Base-by-base conservation (phyloP, 2,329 filamentous ascomycete species). In the Fusarium globosum region DNA sequence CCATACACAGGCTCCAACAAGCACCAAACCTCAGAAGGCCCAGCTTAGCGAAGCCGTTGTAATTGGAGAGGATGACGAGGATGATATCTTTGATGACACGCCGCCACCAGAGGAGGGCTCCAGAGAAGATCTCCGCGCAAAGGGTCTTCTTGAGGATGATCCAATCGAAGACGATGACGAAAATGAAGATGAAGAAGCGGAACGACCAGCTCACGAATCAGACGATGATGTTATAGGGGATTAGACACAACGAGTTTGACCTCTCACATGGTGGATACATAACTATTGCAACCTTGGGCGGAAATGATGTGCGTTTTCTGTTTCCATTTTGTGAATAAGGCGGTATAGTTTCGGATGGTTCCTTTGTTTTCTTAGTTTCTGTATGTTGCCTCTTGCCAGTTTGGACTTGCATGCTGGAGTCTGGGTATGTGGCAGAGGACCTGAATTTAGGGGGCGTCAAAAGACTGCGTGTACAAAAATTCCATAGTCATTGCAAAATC, bases 71-170 rank as follows among this genome's bases (percentile, higher is more conserved):
- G 80, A 83, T 7, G 82, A 83, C 6, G 80, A 80, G 10, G 80
- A 83, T 16, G 84, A 86, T 58, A 81, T 85, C 26, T 85, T 87
- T 42, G 85, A 86, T 62, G 85, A 85, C 42, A 86, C 86, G 33
- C 81, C 80, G 0, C 87, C 88, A 68, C 86, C 85, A 0, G 89
- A 90, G 72, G 90, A 91, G 76, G 90, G 88, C 56, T 89, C 88
- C 7, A 82, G 80, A 18, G 90, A 91, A 77, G 89, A 91, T 75
- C 80, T 91, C 38, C 83, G 86, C 35, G 83, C 86, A 61, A 83
- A 88, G 58, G 89, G 88, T 77, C 79, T 91, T 61, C 72, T 90
- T 30, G 88, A 88, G 8, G 87, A 89, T 11, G 87, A 89, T 42
- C 79, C 79, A 4, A 80, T 83, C 46, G 82, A 81, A 21, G 82